Evolutionary conservation across 148 eudicot species (phyloP), one percentile per base, ranked within the genome.

Genomic region (Tetragonia tetragonoides): DNA sequence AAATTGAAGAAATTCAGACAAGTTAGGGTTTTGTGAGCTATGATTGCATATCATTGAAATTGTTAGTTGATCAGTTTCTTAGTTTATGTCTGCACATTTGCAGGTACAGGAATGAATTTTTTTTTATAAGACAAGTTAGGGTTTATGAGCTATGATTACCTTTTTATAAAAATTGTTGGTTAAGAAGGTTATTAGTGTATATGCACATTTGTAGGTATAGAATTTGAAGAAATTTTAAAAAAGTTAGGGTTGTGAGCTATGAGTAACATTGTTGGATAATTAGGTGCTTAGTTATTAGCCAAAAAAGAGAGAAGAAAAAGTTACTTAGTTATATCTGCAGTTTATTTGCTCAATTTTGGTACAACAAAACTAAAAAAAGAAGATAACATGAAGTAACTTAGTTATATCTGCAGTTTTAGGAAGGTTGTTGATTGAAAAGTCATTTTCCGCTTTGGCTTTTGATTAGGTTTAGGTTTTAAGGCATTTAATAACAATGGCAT

Each of bases 61-160:
- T 44, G 7, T 44, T 5, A 9, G 47, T 44, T 44, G 9, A 44
- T 9, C n/a, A 16, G 65, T 6, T 61, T 61, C 65, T 61, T 61
- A 4, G 28, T 28, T 61, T 61, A 18, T 21, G n/a, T 44, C 21
- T 57, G 62, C 47, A 62, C 40, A 56, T 73, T 73, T 73, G 46
- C 18, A 73, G 75, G 75, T 73, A 73, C 38, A 17, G 56, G 15
- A 39, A 28, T 28, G 34, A 1, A 0, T 28, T 56, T 54, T 56
- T 54, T 34, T 57, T 18, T 7, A 37, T 28, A 20, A 59, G 17
- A 12, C 23, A 72, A 28, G 54, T 72, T 72, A 72, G 21, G 63
- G 37, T 21, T 72, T 53, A 17, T 73, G n/a, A 57, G 65, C 75
- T 56, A 57, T 73, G 10, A 59, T 73, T 60, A 54, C 15, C 12